Conservation (phyloP, 352 stramenopile species). For the Phytophthora cajani region DNA sequence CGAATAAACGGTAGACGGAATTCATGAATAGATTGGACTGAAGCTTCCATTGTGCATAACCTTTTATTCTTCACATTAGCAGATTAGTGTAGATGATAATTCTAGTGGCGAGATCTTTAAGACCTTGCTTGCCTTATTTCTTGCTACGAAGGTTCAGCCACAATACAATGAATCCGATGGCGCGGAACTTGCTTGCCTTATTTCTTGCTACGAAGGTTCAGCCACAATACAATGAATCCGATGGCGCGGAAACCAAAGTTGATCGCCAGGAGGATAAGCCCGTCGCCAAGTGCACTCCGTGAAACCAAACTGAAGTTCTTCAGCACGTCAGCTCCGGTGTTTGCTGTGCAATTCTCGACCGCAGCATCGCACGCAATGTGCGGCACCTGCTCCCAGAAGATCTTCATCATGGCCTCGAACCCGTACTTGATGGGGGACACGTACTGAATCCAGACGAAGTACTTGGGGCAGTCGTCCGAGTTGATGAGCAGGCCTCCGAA, state of each 20-base stretch:
- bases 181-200: too few species aligned
- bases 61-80: not conserved
- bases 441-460: slow-evolving; percentile 50
- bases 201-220: slow-evolving; percentile 37
- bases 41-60: not conserved
- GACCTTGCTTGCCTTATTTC: slow-evolving; percentile 13
- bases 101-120: not conserved
- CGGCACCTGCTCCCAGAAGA: slow-evolving; percentile 37
- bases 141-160: slow-evolving; percentile 35
- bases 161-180: slow-evolving; percentile 35
- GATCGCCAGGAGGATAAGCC: slow-evolving; percentile 38
- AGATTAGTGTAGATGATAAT: not conserved
- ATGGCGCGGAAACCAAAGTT: slow-evolving; percentile 45
- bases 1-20: too few species aligned
- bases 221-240: slow-evolving; percentile 34
- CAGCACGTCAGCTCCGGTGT: slow-evolving; percentile 40
- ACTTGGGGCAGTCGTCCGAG: slow-evolving; percentile 37
- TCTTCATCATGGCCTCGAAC: slow-evolving; percentile 40
- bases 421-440: slow-evolving; percentile 51
- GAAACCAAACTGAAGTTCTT: slow-evolving; percentile 40
- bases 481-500: slow-evolving; percentile 53
- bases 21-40: too few species aligned
- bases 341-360: slow-evolving; percentile 36
- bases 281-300: slow-evolving; percentile 27
- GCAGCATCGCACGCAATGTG: slow-evolving; percentile 30